A percentile compares a stretch with the other conserved stretches of the same genome.
Conservation (phyloP, 768 basidiomycete genomes). For the Chalciporus piperatus region DNA sequence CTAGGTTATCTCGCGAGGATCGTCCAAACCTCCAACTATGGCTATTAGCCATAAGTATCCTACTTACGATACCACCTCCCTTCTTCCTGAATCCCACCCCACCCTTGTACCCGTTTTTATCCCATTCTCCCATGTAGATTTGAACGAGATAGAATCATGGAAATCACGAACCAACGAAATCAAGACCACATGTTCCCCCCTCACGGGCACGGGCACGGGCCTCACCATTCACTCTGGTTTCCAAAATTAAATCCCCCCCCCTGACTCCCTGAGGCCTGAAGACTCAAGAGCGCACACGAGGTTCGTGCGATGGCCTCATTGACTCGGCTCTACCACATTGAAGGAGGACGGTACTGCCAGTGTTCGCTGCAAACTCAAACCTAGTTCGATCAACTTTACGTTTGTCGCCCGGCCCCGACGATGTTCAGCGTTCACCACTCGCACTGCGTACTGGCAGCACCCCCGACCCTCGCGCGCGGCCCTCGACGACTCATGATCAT, state of each 20-base stretch:
- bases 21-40: not conserved
- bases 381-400: slow-evolving; percentile 17
- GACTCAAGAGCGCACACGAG: slow-evolving; percentile 15
- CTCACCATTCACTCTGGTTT: not conserved
- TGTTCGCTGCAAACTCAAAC: slow-evolving; percentile 7
- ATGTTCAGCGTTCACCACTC: too few species aligned
- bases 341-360: too few species aligned
- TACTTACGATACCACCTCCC: too few species aligned
- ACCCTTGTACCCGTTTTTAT: slow-evolving; percentile 16
- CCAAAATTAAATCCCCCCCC: slow-evolving; percentile 9
- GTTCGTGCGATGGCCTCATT: slow-evolving; percentile 4
- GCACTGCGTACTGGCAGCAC: too few species aligned
- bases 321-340: too few species aligned
- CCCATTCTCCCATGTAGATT: slow-evolving; percentile 8
- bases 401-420: too few species aligned
- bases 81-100: too few species aligned
- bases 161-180: slow-evolving; percentile 3
- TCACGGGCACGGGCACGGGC: too few species aligned
- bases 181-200: slow-evolving; percentile 3
- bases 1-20: slow-evolving; percentile 9
- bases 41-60: too few species aligned
- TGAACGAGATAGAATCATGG: slow-evolving; percentile 18
- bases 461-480: too few species aligned
- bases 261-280: not conserved
- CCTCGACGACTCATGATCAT: too few species aligned